Evolutionary conservation across 768 basidiomycete genomes (phyloP), one percentile per base, ranked within the genome.

Genomic region (Lentinula lateritia): DNA sequence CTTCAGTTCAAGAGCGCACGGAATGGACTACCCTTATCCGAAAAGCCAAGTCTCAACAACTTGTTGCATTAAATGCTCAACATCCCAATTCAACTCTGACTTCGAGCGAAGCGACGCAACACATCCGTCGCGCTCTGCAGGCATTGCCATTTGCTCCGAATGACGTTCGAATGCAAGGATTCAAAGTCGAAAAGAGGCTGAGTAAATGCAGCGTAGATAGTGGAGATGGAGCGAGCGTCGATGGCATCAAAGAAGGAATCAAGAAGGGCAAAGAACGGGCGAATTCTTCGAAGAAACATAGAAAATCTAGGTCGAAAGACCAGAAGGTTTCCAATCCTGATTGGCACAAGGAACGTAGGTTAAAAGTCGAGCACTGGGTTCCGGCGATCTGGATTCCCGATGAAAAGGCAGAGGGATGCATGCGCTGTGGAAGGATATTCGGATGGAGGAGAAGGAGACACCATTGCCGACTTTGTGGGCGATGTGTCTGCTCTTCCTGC

Each of bases 361-460:
- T 79, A 9, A 81, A 76, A 68, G 88, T 90, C 58, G 90, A 90
- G 50, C 85, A 90, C 71, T 96, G 93, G 77, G 85, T 93, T 1
- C 94, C 95, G 5, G 90, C 95, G 0, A 83, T 96, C 28, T 97
- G 95, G 95, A 87, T 95, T 35, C 93, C 95, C 0, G 93, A 97
- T 68, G 83, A 85, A 62, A 90, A 83, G 71, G 88, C 91, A n/a
- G 82, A 83, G 58, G 78, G 80, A 20, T 97, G 95, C 70, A 94
- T 93, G 93, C 79, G 90, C 9, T 97, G 95, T 68, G 85, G 85
- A 5, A 75, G 82, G 45, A 69, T 80, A 50, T 95, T 95, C 72
- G 88, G 89, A 6, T 90, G 90, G 85, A 73, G 87, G 68, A 79
- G 91, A 65, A 75, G 93, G 65, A 78, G 92, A 61, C 93, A 95